Evolutionary conservation across 1,139 yeast species (phyloP).

Genomic region (Geotrichum europaeum): DNA sequence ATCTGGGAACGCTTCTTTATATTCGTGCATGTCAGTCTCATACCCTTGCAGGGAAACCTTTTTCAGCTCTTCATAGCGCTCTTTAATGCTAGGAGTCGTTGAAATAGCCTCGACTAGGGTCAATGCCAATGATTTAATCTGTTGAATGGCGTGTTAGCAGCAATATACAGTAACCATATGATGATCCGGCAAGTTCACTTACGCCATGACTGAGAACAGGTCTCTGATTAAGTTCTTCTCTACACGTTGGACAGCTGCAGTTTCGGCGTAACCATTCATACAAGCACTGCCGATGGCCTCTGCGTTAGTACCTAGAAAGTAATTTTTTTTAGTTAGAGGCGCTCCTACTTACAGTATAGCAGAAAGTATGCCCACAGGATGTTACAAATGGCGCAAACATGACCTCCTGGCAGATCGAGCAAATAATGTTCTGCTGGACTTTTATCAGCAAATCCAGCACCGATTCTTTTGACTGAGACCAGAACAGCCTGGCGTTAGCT

Average conservation of each 20-base stretch:
- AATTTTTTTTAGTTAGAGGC: neutral
- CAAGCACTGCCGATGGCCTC: slow-evolving; percentile 22
- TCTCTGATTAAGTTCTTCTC: slow-evolving; percentile 19
- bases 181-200: slow-evolving; percentile 3
- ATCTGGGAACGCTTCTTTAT: slow-evolving; percentile 23
- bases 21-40: slow-evolving; percentile 22
- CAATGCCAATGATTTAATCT: slow-evolving; percentile 12
- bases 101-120: slow-evolving; percentile 16
- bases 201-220: slow-evolving; percentile 23
- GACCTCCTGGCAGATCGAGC: slow-evolving; percentile 34
- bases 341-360: slow-evolving; percentile 26
- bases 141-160: neutral
- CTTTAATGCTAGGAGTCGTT: slow-evolving; percentile 12
- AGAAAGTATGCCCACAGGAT: slow-evolving; percentile 35
- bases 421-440: slow-evolving; percentile 26
- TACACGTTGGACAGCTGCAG: slow-evolving; percentile 28
- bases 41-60: slow-evolving; percentile 19
- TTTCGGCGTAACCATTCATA: slow-evolving; percentile 27
- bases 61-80: slow-evolving; percentile 15
- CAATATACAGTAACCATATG: neutral
- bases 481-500: neutral
- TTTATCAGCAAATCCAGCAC: slow-evolving; percentile 18
- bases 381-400: slow-evolving; percentile 33
- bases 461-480: slow-evolving; percentile 6
- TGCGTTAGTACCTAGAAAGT: neutral